phyloP scores from a whole-genome alignment of 2,329 filamentous ascomycete genomes.

The Ophiostoma piceae region DNA sequence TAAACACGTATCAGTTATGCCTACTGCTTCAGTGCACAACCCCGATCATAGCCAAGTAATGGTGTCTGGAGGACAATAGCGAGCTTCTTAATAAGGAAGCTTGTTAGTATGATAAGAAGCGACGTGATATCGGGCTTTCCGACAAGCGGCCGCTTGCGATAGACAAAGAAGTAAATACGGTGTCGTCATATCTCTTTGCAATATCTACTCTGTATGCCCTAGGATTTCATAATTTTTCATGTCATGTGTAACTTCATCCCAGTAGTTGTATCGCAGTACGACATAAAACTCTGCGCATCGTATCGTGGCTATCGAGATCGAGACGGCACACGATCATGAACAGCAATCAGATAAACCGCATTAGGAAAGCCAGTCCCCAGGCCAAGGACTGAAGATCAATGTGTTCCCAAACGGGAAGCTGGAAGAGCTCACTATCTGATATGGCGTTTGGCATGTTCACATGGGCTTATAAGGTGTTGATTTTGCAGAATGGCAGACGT shows the following conservation, averaged over 20 bases:
- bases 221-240: not conserved
- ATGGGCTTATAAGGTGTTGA: not conserved
- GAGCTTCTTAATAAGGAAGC: conserved; percentile 7
- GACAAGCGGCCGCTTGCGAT: not conserved
- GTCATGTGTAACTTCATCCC: not conserved
- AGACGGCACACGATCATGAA: not conserved
- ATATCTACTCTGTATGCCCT: not conserved
- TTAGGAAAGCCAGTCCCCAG: not conserved
- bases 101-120: not conserved
- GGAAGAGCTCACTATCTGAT: conserved; percentile 3
- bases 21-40: not conserved
- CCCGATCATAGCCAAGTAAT: not conserved
- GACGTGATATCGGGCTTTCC: not conserved
- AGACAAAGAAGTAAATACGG: not conserved
- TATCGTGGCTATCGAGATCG: not conserved
- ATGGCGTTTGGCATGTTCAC: not conserved
- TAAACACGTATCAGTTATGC: not conserved
- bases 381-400: not conserved
- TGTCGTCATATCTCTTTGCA: not conserved
- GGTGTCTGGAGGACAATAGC: not conserved
- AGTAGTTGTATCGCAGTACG: not conserved
- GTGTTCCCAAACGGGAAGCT: not conserved
- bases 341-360: conserved; percentile 13
- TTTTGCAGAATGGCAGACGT: no score
- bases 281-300: not conserved